These are phyloP conservation scores for Pyrenophora tritici-repentis DNA, from an alignment of 2,329 filamentous ascomycete species.

Conservation along the genomic window DNA sequence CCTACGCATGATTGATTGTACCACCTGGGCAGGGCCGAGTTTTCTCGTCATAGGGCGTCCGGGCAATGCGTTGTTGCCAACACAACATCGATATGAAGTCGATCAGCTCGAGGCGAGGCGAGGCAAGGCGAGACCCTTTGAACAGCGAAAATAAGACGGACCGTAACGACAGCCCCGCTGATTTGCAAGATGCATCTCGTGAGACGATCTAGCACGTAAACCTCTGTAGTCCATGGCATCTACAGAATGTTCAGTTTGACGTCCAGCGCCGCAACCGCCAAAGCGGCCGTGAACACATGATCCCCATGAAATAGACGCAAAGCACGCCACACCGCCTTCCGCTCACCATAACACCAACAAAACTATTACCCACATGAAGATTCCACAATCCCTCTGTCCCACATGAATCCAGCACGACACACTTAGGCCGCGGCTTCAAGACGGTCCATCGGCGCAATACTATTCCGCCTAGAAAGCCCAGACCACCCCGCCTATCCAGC, in stretches of 20 bases:
- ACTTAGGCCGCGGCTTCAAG: not conserved
- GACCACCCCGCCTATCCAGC: not conserved
- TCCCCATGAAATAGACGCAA: not conserved
- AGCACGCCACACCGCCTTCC: constrained; percentile 23
- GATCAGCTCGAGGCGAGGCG: too few relatives aligned
- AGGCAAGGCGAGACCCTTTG: too few relatives aligned
- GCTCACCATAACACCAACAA: not conserved
- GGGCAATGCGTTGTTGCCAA: too few relatives aligned
- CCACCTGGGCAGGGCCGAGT: too few relatives aligned
- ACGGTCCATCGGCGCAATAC: constrained; percentile 6
- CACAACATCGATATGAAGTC: too few relatives aligned
- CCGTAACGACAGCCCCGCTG: too few relatives aligned
- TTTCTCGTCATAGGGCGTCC: too few relatives aligned
- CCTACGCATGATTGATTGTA: too few relatives aligned
- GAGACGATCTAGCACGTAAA: too few relatives aligned
- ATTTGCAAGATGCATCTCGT: too few relatives aligned
- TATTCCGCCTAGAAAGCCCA: constrained; percentile 6
- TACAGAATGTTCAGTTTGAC: not conserved
- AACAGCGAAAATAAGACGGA: too few relatives aligned
- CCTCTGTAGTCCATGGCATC: too few relatives aligned
- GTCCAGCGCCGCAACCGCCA: constrained; percentile 9
- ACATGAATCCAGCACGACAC: not conserved
- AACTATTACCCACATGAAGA: not conserved
- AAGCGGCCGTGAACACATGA: not conserved
- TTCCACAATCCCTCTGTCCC: not conserved